phyloP scores from a whole-genome alignment of 805 yeast genomes.

The Torulaspora gathmanii region DNA sequence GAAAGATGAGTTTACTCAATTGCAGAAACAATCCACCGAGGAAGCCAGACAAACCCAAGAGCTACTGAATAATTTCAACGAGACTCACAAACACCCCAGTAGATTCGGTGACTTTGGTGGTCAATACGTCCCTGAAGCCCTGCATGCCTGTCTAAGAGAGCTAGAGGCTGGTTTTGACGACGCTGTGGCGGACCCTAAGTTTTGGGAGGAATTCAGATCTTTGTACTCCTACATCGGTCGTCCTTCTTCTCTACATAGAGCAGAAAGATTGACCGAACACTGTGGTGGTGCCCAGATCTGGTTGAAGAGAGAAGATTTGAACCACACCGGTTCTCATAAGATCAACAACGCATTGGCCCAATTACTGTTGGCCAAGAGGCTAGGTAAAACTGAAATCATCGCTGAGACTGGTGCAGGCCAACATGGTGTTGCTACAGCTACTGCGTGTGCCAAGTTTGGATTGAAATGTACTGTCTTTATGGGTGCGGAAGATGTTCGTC shows the following conservation, averaged over 20 bases:
- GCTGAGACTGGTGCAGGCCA: slow-evolving; percentile 95
- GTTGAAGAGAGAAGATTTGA: slow-evolving; percentile 95
- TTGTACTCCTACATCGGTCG: slow-evolving; percentile 92
- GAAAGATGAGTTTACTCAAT: slow-evolving; percentile 37
- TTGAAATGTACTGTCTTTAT: slow-evolving; percentile 88
- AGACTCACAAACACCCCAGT: slow-evolving; percentile 63
- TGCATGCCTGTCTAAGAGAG: slow-evolving; percentile 86
- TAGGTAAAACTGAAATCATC: slow-evolving; percentile 70
- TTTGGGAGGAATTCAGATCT: slow-evolving; percentile 88
- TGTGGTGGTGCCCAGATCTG: slow-evolving; percentile 96
- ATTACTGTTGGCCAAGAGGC: slow-evolving; percentile 70
- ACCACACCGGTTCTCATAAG: slow-evolving; percentile 86
- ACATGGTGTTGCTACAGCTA: slow-evolving; percentile 90
- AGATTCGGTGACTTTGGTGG: slow-evolving; percentile 97
- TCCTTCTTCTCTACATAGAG: slow-evolving; percentile 88
- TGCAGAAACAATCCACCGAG: slow-evolving; percentile 30
- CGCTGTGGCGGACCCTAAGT: slow-evolving; percentile 82
- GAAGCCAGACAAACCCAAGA: slow-evolving; percentile 21
- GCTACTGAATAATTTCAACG: slow-evolving; percentile 42
- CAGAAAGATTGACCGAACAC: slow-evolving; percentile 81
- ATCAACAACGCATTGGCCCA: slow-evolving; percentile 82
- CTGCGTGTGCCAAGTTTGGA: slow-evolving; percentile 91
- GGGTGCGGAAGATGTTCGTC: slow-evolving; percentile 99
- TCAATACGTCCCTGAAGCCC: slow-evolving; percentile 95
- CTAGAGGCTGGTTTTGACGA: slow-evolving; percentile 81